These are phyloP conservation scores for Albifimbria verrucaria DNA, from an alignment of 2,329 filamentous ascomycete species.

Conservation along the genomic window DNA sequence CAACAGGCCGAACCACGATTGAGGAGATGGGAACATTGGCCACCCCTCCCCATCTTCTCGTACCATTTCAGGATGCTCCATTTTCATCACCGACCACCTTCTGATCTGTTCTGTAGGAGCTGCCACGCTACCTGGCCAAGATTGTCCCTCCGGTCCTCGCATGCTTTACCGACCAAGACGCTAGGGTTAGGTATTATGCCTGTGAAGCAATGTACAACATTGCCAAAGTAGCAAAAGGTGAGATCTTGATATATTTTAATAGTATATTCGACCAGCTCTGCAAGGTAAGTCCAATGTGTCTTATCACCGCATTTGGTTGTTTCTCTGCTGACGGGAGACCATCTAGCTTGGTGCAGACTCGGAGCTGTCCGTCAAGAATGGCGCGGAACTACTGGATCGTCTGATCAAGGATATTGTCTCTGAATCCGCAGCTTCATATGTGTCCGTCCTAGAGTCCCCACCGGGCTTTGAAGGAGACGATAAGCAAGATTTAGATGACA, in stretches of 20 bases:
- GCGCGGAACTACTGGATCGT: constrained; percentile 89
- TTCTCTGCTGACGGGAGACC: constrained; percentile 3
- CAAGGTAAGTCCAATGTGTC: constrained; percentile 60
- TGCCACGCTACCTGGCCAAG: constrained; percentile 85
- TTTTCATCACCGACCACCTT: too few species aligned
- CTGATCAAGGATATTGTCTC: constrained; percentile 95
- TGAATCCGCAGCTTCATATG: constrained; percentile 90
- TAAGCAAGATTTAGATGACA: constrained; percentile 40
- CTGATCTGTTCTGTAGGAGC: constrained; percentile 66
- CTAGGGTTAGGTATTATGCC: constrained; percentile 93
- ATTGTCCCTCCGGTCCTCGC: constrained; percentile 96
- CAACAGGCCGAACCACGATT: too few species aligned
- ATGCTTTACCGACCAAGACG: constrained; percentile 98
- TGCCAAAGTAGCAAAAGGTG: constrained; percentile 96
- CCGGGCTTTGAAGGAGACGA: constrained; percentile 43
- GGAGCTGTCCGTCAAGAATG: constrained; percentile 96
- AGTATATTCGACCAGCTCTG: constrained; percentile 96
- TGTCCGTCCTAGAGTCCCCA: constrained; percentile 75
- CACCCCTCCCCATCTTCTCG: too few species aligned
- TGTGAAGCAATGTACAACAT: constrained; percentile 99
- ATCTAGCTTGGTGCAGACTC: constrained; percentile 86
- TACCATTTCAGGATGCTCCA: too few species aligned
- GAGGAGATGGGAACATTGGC: too few species aligned
- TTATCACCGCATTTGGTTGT: neutral
- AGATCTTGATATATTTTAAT: constrained; percentile 96